Conservation (phyloP, 345 rosid genomes). For the Hibiscus tridactylites region DNA sequence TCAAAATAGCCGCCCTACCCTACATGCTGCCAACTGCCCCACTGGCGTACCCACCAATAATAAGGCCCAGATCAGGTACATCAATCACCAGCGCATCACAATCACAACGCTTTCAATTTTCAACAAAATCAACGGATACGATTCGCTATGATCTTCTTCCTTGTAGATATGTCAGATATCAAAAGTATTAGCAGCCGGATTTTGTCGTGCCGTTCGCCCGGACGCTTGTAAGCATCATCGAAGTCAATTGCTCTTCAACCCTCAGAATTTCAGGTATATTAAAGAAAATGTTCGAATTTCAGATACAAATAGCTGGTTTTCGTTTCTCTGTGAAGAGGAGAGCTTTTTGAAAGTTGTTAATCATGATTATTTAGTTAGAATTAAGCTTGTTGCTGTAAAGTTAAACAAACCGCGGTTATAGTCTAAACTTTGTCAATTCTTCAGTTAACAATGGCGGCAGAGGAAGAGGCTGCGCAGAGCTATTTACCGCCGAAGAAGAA, state of each 20-base stretch:
- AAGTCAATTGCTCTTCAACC: constrained; percentile 10
- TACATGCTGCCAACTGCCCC: background rate
- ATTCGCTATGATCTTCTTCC: background rate
- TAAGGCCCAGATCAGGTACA: background rate
- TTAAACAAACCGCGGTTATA: background rate
- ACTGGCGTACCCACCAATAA: background rate
- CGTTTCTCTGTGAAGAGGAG: background rate
- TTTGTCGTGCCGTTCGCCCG: background rate
- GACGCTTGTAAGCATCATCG: background rate
- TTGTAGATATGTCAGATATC: background rate
- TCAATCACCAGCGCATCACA: background rate
- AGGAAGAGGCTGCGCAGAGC: constrained; percentile 25
- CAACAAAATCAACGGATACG: constrained; percentile 3
- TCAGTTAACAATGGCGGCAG: constrained; percentile 30
- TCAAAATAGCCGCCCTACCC: background rate
- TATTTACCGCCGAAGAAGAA: constrained; percentile 40
- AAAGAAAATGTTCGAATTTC: background rate
- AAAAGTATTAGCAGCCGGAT: background rate
- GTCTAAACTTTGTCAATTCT: background rate
- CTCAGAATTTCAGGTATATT: background rate
- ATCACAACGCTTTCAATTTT: background rate
- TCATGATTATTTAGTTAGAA: background rate
- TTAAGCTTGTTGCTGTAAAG: background rate
- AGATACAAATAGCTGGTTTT: background rate
- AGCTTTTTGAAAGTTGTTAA: background rate